A percentile compares a stretch with the other conserved stretches of the same genome.
Evolutionary conservation across 1,139 yeast species (phyloP).

Genomic region (Magnusiomyces suaveolens): DNA sequence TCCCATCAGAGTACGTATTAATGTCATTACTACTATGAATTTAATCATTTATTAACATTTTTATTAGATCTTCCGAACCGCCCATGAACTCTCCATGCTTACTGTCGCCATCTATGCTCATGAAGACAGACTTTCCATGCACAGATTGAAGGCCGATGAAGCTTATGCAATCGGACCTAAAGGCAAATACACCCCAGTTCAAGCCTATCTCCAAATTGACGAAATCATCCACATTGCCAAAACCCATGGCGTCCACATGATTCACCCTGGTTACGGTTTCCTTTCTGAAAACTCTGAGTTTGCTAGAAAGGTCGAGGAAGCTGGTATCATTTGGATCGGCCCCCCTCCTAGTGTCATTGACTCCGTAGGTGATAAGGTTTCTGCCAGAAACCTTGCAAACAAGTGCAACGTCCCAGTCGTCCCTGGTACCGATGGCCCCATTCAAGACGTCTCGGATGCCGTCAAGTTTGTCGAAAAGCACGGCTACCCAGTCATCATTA

Average conservation of each 20-base stretch:
- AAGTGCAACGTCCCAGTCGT: conserved; percentile 82
- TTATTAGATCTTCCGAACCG: conserved; percentile 74
- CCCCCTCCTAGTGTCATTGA: conserved; percentile 85
- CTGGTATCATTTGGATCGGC: conserved; percentile 94
- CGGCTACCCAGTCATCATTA: conserved; percentile 94
- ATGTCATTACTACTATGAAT: conserved; percentile 18
- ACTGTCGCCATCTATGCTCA: conserved; percentile 96
- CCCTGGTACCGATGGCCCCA: conserved; percentile 98
- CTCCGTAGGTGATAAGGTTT: conserved; percentile 95
- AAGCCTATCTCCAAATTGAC: conserved; percentile 91
- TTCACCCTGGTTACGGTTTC: conserved; percentile 98
- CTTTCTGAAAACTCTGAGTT: conserved; percentile 79
- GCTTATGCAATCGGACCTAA: conserved; percentile 74
- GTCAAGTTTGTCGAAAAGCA: conserved; percentile 62
- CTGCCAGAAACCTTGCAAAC: conserved; percentile 82
- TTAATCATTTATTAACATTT: background rate
- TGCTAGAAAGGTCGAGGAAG: conserved; percentile 82
- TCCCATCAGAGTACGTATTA: conserved; percentile 29
- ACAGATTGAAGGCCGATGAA: conserved; percentile 43
- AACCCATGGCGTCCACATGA: conserved; percentile 83
- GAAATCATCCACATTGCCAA: conserved; percentile 88
- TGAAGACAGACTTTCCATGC: conserved; percentile 92
- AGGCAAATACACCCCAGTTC: conserved; percentile 90
- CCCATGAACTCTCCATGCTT: conserved; percentile 95
- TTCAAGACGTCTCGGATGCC: conserved; percentile 72